Percentiles rank a stretch among this genome's conserved stretches.
Evolutionary conservation across 2,329 filamentous ascomycete genomes (phyloP).

Genomic region (Zasmidium angulare): DNA sequence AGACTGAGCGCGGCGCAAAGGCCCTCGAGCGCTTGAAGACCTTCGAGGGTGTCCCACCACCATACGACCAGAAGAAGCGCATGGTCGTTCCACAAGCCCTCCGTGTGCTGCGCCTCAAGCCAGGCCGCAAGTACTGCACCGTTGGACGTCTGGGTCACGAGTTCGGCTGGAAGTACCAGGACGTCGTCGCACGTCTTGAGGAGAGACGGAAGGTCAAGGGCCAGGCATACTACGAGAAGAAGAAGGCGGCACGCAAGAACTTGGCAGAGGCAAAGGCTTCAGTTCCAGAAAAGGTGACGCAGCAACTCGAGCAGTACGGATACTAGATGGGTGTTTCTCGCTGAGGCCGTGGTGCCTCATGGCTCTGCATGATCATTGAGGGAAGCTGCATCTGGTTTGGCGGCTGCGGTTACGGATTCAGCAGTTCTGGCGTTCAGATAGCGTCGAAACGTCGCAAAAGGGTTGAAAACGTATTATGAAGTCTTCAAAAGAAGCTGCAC

Average conservation of each 20-base stretch:
- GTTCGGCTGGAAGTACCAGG: conserved; percentile 99
- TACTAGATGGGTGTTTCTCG: conserved; percentile 63
- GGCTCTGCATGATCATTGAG: conserved; percentile 17
- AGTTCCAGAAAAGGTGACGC: conserved; percentile 81
- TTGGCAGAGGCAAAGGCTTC: conserved; percentile 86
- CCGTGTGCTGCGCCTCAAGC: conserved; percentile 93
- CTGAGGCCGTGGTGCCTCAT: conserved; percentile 7
- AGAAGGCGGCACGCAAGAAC: conserved; percentile 93
- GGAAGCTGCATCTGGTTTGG: conserved; percentile 11
- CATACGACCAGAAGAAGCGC: conserved; percentile 99
- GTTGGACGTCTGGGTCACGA: conserved; percentile 97
- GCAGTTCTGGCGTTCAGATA: conserved; percentile 20
- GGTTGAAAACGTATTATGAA: conserved; percentile 15
- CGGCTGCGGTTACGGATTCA: conserved; percentile 15
- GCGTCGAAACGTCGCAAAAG: conserved; percentile 18
- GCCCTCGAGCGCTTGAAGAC: conserved; percentile 99
- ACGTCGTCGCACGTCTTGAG: conserved; percentile 96
- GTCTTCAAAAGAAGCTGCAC: background rate
- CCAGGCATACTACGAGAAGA: conserved; percentile 99
- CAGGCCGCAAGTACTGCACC: conserved; percentile 99
- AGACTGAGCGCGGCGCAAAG: conserved; percentile 95
- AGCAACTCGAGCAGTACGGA: conserved; percentile 84
- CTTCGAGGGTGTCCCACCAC: conserved; percentile 98
- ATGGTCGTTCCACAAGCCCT: conserved; percentile 98
- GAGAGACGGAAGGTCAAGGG: conserved; percentile 99